Conservation (phyloP, 768 basidiomycete genomes). For the Coprinellus micaceus region DNA sequence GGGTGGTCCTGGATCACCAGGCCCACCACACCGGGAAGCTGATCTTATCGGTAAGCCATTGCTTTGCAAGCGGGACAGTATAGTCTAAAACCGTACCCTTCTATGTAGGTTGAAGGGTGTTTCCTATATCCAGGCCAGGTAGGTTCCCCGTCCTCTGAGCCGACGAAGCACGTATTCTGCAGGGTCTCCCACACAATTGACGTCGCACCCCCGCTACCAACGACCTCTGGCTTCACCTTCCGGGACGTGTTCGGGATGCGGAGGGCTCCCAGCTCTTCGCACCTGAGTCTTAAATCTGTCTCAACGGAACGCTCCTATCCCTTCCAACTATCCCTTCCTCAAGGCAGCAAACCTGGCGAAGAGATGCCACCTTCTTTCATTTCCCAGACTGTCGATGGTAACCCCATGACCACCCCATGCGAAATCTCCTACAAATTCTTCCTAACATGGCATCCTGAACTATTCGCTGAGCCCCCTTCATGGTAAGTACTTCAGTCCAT, state of each 20-base stretch:
- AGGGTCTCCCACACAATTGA: constrained; percentile 42
- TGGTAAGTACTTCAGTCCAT: constrained; percentile 38
- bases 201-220: constrained; percentile 30
- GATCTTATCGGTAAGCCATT: constrained; percentile 45
- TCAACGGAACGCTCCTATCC: constrained; percentile 39
- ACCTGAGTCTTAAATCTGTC: constrained; percentile 28
- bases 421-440: constrained; percentile 53
- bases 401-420: constrained; percentile 46
- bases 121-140: constrained; percentile 42
- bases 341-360: constrained; percentile 44
- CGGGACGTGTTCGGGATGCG: constrained; percentile 43
- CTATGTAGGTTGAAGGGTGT: constrained; percentile 55
- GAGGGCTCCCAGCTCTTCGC: constrained; percentile 43
- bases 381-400: constrained; percentile 23
- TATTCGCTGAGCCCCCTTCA: constrained; percentile 35
- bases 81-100: background rate
- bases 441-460: constrained; percentile 54
- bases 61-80: background rate
- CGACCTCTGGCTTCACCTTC: constrained; percentile 33
- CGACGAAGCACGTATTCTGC: constrained; percentile 47
- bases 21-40: constrained; percentile 54
- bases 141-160: constrained; percentile 16
- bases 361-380: constrained; percentile 62
- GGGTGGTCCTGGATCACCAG: constrained; percentile 51
- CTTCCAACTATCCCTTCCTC: constrained; percentile 58